Conservation (phyloP, 495 filamentous ascomycete species). For the Neurospora pannonica region DNA sequence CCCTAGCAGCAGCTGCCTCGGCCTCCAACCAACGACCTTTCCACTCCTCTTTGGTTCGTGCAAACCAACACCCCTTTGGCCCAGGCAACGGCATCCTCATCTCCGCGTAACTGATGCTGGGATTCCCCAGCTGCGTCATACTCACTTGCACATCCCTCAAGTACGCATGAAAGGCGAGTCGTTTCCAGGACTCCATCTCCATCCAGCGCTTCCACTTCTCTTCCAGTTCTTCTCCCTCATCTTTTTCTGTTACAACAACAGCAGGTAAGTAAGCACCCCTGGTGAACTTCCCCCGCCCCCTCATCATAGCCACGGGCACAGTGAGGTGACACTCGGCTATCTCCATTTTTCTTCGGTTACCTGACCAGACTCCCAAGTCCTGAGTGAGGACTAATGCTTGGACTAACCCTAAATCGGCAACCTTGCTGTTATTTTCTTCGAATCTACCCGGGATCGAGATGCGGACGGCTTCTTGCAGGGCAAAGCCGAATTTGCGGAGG, state of each 20-base stretch:
- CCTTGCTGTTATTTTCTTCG: slow-evolving; percentile 49
- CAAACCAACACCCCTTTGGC: slow-evolving; percentile 46
- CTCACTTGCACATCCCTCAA: slow-evolving; percentile 50
- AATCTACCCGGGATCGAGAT: slow-evolving; percentile 22
- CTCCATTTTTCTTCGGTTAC: slow-evolving; percentile 58
- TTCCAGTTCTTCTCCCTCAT: slow-evolving; percentile 39
- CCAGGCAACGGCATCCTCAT: slow-evolving; percentile 49
- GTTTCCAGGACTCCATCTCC: slow-evolving; percentile 45
- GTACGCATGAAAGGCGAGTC: slow-evolving; percentile 49
- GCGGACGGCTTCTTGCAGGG: slow-evolving; percentile 52
- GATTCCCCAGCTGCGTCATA: slow-evolving; percentile 46
- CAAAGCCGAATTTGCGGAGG: slow-evolving; percentile 52
- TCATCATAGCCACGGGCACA: slow-evolving; percentile 14
- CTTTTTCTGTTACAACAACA: not conserved
- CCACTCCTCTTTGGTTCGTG: slow-evolving; percentile 46
- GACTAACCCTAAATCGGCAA: slow-evolving; percentile 43
- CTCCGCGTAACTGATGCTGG: slow-evolving; percentile 55
- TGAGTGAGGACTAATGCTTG: slow-evolving; percentile 47
- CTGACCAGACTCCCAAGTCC: slow-evolving; percentile 57
- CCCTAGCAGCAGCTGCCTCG: slow-evolving; percentile 1
- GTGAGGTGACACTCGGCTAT: slow-evolving; percentile 49
- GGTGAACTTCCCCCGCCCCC: not conserved
- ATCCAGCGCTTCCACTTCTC: slow-evolving; percentile 52
- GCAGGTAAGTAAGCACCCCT: not conserved
- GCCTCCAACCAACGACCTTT: slow-evolving; percentile 37